Conservation (phyloP, 768 basidiomycete genomes). For the Boletus subcaerulescens region DNA sequence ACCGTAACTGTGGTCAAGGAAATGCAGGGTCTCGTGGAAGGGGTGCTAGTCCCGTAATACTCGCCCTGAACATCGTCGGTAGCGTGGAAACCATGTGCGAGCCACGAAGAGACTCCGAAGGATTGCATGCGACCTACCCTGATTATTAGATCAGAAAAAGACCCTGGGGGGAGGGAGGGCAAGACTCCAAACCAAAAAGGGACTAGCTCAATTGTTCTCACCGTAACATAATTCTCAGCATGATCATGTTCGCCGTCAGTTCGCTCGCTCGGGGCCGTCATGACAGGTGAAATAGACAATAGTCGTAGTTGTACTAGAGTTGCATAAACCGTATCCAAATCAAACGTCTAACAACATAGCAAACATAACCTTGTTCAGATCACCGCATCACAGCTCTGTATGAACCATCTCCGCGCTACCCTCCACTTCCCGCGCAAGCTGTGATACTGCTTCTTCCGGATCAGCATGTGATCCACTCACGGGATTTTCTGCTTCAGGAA, state of each 20-base stretch:
- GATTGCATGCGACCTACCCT: slow-evolving; percentile 11
- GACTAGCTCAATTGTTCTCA: not conserved
- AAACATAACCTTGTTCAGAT: slow-evolving; percentile 1
- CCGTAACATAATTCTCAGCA: not conserved
- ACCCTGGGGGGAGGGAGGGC: not conserved
- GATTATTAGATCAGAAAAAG: not conserved
- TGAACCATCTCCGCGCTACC: slow-evolving; percentile 15
- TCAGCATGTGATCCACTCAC: slow-evolving; percentile 12
- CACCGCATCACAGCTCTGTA: slow-evolving; percentile 23
- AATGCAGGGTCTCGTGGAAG: slow-evolving; percentile 2
- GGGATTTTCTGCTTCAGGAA: not conserved
- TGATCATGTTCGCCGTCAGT: not conserved
- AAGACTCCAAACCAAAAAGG: no score
- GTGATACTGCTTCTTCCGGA: slow-evolving; percentile 22
- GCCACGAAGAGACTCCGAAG: slow-evolving; percentile 11
- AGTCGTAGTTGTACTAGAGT: not conserved
- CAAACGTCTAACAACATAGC: slow-evolving; percentile 8
- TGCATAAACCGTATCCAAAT: slow-evolving; percentile 23
- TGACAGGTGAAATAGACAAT: slow-evolving; percentile 4
- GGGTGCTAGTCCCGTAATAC: slow-evolving; percentile 6
- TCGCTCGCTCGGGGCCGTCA: no score
- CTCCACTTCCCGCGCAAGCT: slow-evolving; percentile 14
- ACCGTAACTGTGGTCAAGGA: not conserved
- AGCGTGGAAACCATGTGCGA: slow-evolving; percentile 19
- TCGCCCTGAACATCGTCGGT: not conserved